Conservation (phyloP, 345 rosid species). For the Citrus sinensis region DNA sequence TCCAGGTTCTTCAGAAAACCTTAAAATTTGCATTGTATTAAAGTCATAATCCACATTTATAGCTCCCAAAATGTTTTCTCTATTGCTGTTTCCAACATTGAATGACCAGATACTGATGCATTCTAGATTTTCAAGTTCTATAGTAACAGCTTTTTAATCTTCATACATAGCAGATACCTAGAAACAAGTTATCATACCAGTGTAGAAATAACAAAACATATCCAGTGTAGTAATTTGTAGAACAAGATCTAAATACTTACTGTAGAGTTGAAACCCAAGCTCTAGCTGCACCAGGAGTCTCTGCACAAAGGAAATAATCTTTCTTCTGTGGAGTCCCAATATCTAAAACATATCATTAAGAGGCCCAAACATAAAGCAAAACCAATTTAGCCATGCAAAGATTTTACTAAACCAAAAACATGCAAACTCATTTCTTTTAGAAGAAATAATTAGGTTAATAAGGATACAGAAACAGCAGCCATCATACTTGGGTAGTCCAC, state of each 20-base stretch:
- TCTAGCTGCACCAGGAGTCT: conserved; percentile 95
- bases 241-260: conserved; percentile 47
- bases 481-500: conserved; percentile 93
- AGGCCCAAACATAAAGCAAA: conserved; percentile 8
- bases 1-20: neutral
- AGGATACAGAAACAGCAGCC: conserved; percentile 99
- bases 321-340: conserved; percentile 96
- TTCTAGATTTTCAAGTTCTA: neutral
- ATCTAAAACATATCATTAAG: conserved; percentile 59
- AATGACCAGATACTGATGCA: neutral
- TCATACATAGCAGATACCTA: neutral
- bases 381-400: conserved; percentile 1
- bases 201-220: neutral
- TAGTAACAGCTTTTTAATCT: neutral
- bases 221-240: conserved; percentile 3
- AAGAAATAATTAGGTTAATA: neutral
- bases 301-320: conserved; percentile 94
- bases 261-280: conserved; percentile 96
- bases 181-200: neutral
- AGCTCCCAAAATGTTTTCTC: neutral
- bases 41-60: neutral
- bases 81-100: neutral
- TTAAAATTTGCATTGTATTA: neutral
- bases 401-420: conserved; percentile 7
- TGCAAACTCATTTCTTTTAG: neutral